Evolutionary conservation across 345 rosid species (phyloP).

Genomic region (Durio zibethinus): DNA sequence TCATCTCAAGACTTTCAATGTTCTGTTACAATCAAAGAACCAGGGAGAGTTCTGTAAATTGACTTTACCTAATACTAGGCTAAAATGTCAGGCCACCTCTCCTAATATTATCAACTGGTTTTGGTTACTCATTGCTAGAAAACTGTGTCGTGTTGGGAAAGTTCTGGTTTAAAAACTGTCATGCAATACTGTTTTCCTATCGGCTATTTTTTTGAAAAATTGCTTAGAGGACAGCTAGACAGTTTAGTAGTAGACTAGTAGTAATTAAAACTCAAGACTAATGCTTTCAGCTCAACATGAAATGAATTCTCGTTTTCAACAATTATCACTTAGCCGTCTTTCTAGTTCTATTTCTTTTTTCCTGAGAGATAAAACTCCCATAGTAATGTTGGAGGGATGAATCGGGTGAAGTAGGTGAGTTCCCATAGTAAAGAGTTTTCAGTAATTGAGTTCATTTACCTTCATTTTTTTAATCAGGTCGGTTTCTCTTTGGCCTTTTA

Average conservation of each 20-base stretch:
- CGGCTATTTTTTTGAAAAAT: neutral
- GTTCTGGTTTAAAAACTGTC: neutral
- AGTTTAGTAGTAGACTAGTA: neutral
- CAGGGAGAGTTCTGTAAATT: slow-evolving; percentile 20
- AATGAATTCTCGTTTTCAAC: neutral
- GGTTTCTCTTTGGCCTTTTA: neutral
- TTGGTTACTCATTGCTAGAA: slow-evolving; percentile 10
- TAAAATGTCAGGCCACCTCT: slow-evolving; percentile 17
- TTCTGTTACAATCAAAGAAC: neutral
- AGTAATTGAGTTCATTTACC: slow-evolving; percentile 10
- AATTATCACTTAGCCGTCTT: slow-evolving; percentile 9
- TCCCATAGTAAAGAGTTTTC: neutral
- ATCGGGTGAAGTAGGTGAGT: slow-evolving; percentile 37
- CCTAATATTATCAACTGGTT: neutral
- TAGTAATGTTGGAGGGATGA: slow-evolving; percentile 28
- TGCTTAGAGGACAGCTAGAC: neutral
- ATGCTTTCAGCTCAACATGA: neutral
- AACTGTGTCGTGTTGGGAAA: slow-evolving; percentile 7
- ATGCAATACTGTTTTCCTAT: neutral
- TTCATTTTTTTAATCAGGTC: slow-evolving; percentile 2
- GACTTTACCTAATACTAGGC: neutral
- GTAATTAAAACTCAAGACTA: slow-evolving; percentile 6
- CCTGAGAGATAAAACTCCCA: slow-evolving; percentile 14
- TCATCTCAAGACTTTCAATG: slow-evolving; percentile 1
- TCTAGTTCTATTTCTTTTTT: slow-evolving; percentile 2